A percentile compares a stretch with the other conserved stretches of the same genome.
phyloP scores from a whole-genome alignment of 1,139 yeast genomes.

The Suhomyces terraborum region DNA sequence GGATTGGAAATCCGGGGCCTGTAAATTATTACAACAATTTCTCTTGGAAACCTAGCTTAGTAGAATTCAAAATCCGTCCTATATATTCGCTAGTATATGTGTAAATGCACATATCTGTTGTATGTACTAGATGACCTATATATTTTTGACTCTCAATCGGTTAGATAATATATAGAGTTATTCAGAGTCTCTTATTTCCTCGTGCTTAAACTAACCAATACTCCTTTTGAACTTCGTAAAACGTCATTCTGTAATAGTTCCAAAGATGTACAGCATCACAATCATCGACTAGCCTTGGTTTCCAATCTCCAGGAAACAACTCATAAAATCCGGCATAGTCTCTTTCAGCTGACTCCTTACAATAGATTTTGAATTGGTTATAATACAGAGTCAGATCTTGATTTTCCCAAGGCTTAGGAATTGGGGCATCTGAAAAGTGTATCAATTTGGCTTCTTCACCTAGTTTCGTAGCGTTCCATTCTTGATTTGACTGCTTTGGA shows the following conservation, averaged over 20 bases:
- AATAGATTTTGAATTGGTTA: constrained; percentile 30
- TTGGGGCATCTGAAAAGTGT: constrained; percentile 49
- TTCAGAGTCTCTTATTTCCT: no score
- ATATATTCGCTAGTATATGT: no score
- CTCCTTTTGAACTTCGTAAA: constrained; percentile 10
- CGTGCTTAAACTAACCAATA: constrained; percentile 11
- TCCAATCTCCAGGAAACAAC: constrained; percentile 26
- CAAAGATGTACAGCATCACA: constrained; percentile 38
- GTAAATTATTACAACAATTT: no score
- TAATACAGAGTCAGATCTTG: constrained; percentile 23
- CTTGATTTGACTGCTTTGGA: constrained; percentile 21
- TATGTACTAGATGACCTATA: no score
- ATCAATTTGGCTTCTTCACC: constrained; percentile 29
- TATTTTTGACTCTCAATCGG: neutral
- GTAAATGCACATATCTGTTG: no score
- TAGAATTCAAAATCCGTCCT: no score
- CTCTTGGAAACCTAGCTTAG: no score
- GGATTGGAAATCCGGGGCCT: no score
- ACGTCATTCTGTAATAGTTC: constrained; percentile 22
- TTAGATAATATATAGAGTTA: no score
- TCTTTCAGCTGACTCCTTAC: constrained; percentile 20
- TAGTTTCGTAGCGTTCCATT: constrained; percentile 32
- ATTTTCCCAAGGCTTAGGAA: constrained; percentile 50
- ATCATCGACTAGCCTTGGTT: constrained; percentile 35
- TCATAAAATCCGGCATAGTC: constrained; percentile 19